These are phyloP conservation scores for Daldinia vernicosa DNA, from an alignment of 495 filamentous ascomycete species.

Conservation along the genomic window DNA sequence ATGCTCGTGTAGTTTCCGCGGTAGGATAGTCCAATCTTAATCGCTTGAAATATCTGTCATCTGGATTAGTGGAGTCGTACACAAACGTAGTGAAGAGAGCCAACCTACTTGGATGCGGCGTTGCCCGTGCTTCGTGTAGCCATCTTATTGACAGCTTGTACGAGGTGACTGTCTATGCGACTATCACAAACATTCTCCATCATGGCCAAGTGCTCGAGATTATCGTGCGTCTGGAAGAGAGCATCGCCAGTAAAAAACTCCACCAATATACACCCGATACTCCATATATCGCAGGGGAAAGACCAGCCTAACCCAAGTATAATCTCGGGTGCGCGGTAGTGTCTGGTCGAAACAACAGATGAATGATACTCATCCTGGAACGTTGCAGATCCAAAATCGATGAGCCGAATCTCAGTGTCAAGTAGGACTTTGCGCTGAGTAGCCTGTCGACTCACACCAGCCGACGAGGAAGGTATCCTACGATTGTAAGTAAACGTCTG, in stretches of 20 bases:
- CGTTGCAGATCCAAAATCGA: constrained; percentile 97
- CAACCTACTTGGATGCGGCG: constrained; percentile 80
- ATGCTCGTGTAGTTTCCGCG: constrained; percentile 84
- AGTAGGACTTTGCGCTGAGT: constrained; percentile 87
- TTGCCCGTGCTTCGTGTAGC: constrained; percentile 72
- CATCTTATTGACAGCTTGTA: constrained; percentile 75
- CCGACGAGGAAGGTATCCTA: constrained; percentile 90
- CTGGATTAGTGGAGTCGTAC: constrained; percentile 39
- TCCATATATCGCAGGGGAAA: constrained; percentile 98
- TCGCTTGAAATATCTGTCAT: constrained; percentile 81
- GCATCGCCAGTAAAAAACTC: constrained; percentile 99
- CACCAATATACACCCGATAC: constrained; percentile 98
- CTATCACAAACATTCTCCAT: constrained; percentile 90
- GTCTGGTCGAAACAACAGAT: constrained; percentile 93
- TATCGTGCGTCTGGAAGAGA: constrained; percentile 97
- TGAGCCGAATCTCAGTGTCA: constrained; percentile 94
- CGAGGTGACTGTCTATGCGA: constrained; percentile 76
- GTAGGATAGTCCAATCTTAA: constrained; percentile 88
- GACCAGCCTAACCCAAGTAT: constrained; percentile 98
- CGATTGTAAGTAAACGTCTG: constrained; percentile 98
- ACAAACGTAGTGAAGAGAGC: not conserved
- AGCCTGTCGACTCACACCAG: constrained; percentile 76
- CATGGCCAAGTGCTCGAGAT: constrained; percentile 98
- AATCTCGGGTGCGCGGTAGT: constrained; percentile 97
- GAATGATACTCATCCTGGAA: constrained; percentile 99